Base-by-base conservation (phyloP, 345 rosid genomes). In the Hypericum androsaemum region DNA sequence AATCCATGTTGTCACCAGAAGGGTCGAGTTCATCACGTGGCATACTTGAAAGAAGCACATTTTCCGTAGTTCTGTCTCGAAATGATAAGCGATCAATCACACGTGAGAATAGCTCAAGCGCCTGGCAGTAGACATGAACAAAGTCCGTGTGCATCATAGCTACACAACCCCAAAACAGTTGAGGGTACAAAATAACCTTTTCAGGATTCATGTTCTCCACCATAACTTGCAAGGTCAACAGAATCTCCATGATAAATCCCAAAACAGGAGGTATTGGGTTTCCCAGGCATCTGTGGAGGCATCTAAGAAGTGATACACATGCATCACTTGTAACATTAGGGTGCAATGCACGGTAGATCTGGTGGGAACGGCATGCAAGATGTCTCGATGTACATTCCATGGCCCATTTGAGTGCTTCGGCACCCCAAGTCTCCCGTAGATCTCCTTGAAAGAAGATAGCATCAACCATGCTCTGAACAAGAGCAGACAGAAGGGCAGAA, bases 131-230 rank as follows among this genome's bases (percentile, higher is more conserved):
- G 57, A 92, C 94, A 61, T 92, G 95, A 56, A 92, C 88, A 48
- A 88, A 92, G 71, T 92, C 98, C 39, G 98, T 88, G 71, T 92
- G 95, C 98, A 88, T 92, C 97, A 92, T 83, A 37, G 98, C 98
- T 5, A 92, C 94, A 63, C 98, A 85, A 5, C 95, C 98, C 98
- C 97, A 88, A 61, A 92, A 92, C 46, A 92, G 90, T 66, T 92
- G 98, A 16, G 98, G 98, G 64, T 88, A 92, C 37, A 88, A 85
- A 67, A 88, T 92, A 60, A 92, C 86, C 77, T 92, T 92, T 79
- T 85, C 97, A 12, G 97, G 98, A 66, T 92, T 97, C 98, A 88
- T 92, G 67, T 92, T 88, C 73, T 92, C 98, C 63, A 92, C 97
- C 98, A 92, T 92, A 64, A 88, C 95, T 79, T 88, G 97, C 55